A percentile compares a stretch with the other conserved stretches of the same genome.
Conservation (phyloP, 768 basidiomycete species). For the Tylopilus subfusipes region DNA sequence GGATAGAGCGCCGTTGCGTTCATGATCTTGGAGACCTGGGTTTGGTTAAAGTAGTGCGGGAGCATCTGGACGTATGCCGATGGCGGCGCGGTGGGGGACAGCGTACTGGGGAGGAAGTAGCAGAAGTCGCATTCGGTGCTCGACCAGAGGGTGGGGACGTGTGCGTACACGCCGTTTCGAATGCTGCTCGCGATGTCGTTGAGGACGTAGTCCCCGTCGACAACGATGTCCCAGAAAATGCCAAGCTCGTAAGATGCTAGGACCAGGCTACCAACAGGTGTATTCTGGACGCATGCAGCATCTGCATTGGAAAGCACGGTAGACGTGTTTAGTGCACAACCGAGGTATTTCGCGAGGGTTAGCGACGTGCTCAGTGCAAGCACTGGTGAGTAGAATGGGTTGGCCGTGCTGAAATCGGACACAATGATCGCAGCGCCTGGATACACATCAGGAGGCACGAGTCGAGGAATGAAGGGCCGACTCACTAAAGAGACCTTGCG, state of each 20-base stretch:
- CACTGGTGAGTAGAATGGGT: conserved; percentile 14
- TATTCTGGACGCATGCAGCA: conserved; percentile 3
- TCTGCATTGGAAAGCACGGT: not conserved
- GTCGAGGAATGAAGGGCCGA: not conserved
- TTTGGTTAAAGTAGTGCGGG: conserved; percentile 1
- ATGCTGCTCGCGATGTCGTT: conserved; percentile 14
- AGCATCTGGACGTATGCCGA: conserved; percentile 6
- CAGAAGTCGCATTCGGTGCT: conserved; percentile 16
- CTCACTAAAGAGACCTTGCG: conserved; percentile 19
- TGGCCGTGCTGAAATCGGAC: conserved; percentile 13
- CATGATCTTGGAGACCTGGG: conserved; percentile 8
- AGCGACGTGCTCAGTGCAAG: conserved; percentile 13
- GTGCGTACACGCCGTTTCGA: conserved; percentile 11
- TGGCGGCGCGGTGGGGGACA: conserved; percentile 11
- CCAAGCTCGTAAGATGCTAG: conserved; percentile 8
- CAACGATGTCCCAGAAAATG: conserved; percentile 9
- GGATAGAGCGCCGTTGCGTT: conserved; percentile 14
- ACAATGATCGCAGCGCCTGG: conserved; percentile 15
- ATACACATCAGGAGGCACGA: not conserved
- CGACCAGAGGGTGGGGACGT: conserved; percentile 18
- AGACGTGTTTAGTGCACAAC: conserved; percentile 16
- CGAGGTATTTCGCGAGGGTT: conserved; percentile 12
- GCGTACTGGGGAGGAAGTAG: conserved; percentile 17
- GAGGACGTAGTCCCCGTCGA: conserved; percentile 19
- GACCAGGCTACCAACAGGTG: conserved; percentile 6